Evolutionary conservation across 306 rosid species (phyloP).

Genomic region (Canavalia ensiformis): DNA sequence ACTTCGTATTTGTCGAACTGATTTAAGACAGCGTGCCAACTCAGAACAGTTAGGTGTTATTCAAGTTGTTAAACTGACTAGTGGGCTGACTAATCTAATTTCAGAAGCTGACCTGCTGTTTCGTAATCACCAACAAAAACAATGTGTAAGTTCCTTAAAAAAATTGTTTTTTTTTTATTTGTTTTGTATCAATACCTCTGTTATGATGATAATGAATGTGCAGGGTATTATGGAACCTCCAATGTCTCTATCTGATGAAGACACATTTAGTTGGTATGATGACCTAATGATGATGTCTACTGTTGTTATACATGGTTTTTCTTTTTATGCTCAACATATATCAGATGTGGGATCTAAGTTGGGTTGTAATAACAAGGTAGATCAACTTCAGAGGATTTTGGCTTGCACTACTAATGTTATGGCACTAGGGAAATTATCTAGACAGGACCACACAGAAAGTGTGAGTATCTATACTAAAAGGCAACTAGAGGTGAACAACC

Average conservation of each 20-base stretch:
- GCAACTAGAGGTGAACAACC: constrained; percentile 48
- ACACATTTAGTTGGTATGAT: constrained; percentile 60
- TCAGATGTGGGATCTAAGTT: constrained; percentile 61
- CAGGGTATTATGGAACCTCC: constrained; percentile 78
- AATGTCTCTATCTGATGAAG: constrained; percentile 60
- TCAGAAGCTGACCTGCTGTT: constrained; percentile 78
- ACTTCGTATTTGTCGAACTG: constrained; percentile 58
- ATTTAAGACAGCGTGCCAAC: constrained; percentile 62
- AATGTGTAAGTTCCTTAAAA: constrained; percentile 60
- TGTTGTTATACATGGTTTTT: constrained; percentile 81
- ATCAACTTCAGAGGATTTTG: constrained; percentile 73
- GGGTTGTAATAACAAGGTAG: constrained; percentile 57
- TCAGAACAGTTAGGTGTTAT: constrained; percentile 59
- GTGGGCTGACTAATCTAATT: constrained; percentile 70
- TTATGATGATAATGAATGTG: constrained; percentile 47
- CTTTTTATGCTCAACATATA: constrained; percentile 66
- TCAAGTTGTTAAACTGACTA: constrained; percentile 66
- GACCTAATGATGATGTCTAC: constrained; percentile 76
- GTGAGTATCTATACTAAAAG: constrained; percentile 38
- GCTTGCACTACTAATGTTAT: constrained; percentile 60
- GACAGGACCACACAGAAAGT: constrained; percentile 52
- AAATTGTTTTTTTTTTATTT: background rate
- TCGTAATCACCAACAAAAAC: constrained; percentile 57
- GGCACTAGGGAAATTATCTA: constrained; percentile 68
- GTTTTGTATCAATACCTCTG: constrained; percentile 11